Evolutionary conservation across 495 filamentous ascomycete genomes (phyloP).

Genomic region (Neurospora pannonica): DNA sequence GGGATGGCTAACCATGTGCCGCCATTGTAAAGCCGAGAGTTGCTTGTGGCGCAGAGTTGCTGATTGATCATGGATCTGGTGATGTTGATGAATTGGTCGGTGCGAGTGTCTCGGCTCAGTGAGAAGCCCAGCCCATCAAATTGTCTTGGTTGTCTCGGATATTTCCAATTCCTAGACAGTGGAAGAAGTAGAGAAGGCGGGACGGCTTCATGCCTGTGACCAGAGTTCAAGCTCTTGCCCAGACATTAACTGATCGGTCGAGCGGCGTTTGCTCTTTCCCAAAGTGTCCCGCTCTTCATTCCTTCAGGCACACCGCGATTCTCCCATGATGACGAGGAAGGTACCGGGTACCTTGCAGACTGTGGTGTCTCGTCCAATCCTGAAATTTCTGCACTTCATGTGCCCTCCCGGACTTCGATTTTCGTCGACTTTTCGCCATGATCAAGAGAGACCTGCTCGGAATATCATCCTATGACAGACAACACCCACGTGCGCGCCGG

Average conservation of each 20-base stretch:
- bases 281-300: background rate
- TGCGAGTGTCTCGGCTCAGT: background rate
- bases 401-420: background rate
- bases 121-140: background rate
- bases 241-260: background rate
- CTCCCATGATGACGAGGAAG: background rate
- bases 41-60: background rate
- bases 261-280: background rate
- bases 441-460: background rate
- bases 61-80: background rate
- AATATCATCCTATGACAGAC: background rate
- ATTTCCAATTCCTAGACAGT: background rate
- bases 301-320: background rate
- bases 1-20: background rate
- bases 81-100: background rate
- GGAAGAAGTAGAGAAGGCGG: background rate
- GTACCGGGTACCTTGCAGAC: background rate
- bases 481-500: background rate
- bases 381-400: background rate
- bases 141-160: background rate
- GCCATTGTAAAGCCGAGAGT: background rate
- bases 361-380: background rate
- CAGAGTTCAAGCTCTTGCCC: background rate
- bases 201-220: background rate
- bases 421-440: background rate